Base-by-base conservation (phyloP, 352 stramenopile genomes). In the Albugo candida region DNA sequence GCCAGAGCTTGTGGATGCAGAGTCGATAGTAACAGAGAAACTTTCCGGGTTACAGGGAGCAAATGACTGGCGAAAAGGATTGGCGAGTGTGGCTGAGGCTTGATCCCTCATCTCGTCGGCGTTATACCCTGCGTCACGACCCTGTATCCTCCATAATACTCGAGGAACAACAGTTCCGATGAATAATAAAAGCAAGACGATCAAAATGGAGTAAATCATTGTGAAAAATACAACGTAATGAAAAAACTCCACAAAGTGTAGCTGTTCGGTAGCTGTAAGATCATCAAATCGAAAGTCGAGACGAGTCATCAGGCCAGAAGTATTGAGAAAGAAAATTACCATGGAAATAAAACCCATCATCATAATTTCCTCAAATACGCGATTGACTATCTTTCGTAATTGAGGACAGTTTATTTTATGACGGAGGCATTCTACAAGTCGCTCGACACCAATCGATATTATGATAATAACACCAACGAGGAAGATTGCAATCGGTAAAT, bases 241-340 rank as follows among this genome's bases (percentile, higher is more conserved):
- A 64, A 92, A 92, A 47, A 92, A 88, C 55, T 92, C 78, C 61
- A 85, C 83, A 47, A 92, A 83, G 51, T 88, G 78, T 13, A 92
- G 72, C 46, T 81, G 68, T 47, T 85, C 70, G 1, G 58, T 59
- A 4, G 50, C 45, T 2, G 70, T 69, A 36, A 92, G 64, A 0
- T 62, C 37, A 40, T 72, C 56, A 11, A 69, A 48, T 17, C 63
- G 55, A 19, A 65, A 57, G 5, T 36, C 53, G 6, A 85, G 63
- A 38, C 70, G 58, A 44, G 64, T 57, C 48, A 88, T 60, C 19
- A 73, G 59, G 11, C 75, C 78, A 42, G 69, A 86, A 11, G 75
- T 85, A 60, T 92, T 87, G 57, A 88, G 65, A 38, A 72, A 72
- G 50, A 92, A 92, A 56, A 92, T 92, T 41, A 85, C 58, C 73